These are phyloP conservation scores for Aschersonia sp. DNA, from an alignment of 2,329 filamentous ascomycete genomes.

Conservation along the genomic window DNA sequence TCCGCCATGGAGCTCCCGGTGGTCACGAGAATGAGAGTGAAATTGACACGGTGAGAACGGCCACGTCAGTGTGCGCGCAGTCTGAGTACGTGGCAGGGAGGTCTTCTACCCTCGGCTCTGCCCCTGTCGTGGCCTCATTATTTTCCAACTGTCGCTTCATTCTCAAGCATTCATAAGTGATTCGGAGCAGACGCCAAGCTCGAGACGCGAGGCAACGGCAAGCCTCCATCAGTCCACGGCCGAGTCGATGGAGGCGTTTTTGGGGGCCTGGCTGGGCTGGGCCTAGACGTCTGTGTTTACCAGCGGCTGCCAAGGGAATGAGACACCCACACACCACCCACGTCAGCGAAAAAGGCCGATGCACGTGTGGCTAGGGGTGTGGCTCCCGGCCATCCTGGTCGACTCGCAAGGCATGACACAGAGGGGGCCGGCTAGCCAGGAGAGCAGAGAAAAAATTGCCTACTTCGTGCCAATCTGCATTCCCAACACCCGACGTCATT, in stretches of 20 bases:
- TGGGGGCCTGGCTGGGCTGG: not conserved
- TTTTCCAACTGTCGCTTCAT: too few relatives aligned
- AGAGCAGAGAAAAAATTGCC: not conserved
- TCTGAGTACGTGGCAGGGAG: too few relatives aligned
- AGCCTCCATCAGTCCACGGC: not conserved
- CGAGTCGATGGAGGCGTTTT: not conserved
- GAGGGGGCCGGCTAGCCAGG: not conserved
- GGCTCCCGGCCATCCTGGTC: slow-evolving; percentile 3
- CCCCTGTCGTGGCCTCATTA: too few relatives aligned
- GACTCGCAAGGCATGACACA: not conserved
- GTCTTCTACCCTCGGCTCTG: not conserved
- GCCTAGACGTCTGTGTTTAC: not conserved
- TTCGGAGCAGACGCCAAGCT: not conserved
- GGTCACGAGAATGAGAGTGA: not conserved
- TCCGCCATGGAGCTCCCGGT: not conserved
- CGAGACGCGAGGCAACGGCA: not conserved
- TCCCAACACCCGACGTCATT: slow-evolving; percentile 3
- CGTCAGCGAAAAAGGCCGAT: not conserved
- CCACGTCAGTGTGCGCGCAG: too few relatives aligned
- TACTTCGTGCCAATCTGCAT: not conserved
- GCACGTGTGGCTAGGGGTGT: not conserved
- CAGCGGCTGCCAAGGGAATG: not conserved
- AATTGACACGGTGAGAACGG: too few relatives aligned
- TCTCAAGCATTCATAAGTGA: too few relatives aligned
- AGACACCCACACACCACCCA: not conserved